Conservation (phyloP, 192 early-diverging fungal genomes). For the Blastocladiella britannica region DNA sequence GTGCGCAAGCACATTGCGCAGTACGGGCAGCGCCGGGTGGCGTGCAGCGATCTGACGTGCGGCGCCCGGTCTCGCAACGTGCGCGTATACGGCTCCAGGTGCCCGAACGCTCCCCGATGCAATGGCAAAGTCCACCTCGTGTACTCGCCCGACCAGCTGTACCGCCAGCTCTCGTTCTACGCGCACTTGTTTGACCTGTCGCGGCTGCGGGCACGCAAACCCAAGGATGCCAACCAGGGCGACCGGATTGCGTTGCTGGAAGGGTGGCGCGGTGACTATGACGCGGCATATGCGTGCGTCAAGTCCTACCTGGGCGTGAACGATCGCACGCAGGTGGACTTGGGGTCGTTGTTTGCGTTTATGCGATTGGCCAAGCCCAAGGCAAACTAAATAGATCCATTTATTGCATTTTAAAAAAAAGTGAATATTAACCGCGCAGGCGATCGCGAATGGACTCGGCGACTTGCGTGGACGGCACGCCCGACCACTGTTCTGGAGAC, state of each 20-base stretch:
- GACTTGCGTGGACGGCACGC: too few relatives aligned
- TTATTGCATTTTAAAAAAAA: too few relatives aligned
- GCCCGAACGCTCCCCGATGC: constrained; percentile 38
- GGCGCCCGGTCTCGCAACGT: constrained; percentile 36
- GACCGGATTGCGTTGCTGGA: constrained; percentile 13
- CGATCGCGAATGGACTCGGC: too few relatives aligned
- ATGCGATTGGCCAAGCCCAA: too few relatives aligned
- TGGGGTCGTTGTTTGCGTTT: constrained; percentile 34
- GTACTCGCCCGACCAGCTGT: not conserved
- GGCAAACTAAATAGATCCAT: too few relatives aligned
- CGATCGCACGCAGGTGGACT: constrained; percentile 49
- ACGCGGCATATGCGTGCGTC: constrained; percentile 22
- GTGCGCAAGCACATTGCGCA: constrained; percentile 44
- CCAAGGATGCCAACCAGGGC: constrained; percentile 8
- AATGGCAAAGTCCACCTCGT: constrained; percentile 27
- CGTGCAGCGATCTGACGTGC: constrained; percentile 68
- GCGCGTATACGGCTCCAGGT: constrained; percentile 46
- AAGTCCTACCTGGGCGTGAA: constrained; percentile 50
- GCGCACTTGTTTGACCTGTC: constrained; percentile 2
- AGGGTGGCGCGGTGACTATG: constrained; percentile 18
- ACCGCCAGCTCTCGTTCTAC: constrained; percentile 1
- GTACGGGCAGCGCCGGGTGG: constrained; percentile 50
- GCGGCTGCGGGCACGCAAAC: constrained; percentile 8
- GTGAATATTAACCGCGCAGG: too few relatives aligned
- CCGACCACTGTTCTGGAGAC: too few relatives aligned